Evolutionary conservation across 106 monocot species (phyloP), one percentile per base, ranked within the genome.

Genomic region (Hemerocallis citrina): DNA sequence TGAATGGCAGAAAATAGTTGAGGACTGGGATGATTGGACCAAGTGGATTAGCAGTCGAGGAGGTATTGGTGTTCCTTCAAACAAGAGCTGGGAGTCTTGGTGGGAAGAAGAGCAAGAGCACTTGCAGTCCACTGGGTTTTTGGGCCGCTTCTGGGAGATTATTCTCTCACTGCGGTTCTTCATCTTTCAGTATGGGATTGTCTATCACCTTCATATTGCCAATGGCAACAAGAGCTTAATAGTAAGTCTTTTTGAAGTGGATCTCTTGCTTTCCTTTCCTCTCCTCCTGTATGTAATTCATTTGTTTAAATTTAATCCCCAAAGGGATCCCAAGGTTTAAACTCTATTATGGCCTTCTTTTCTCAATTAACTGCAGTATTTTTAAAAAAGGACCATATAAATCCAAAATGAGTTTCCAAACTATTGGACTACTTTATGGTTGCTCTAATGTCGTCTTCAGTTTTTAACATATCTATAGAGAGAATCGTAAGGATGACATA

Each of bases 81-180:
- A 76, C 65, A 99, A 92, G 55, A 92, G 88, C 66, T 99, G 98
- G 98, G 98, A 99, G 32, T 92, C 92, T 0, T 99, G 98, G 98
- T 99, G 92, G 98, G 82, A 91, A 9, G 92, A 92, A 41, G 98
- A 98, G 34, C 98, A 98, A 60, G 98, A 98, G 33, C 98, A 98
- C 61, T 69, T 98, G 55, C 67, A 68, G 51, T 82, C 77, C 16
- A 88, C 98, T 6, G 85, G 92, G 21, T 64, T 88, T 20, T 33
- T 92, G 19, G 98, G 98, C 1, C 67, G 84, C 9, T 66, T 98
- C 54, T 92, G 87, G 85, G 98, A 98, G 74, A 84, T 92, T 29
- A 15, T 98, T 28, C 79, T 98, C 35, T 85, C 87, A 25, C 45
- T 98, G 21, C 78, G 98, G 3, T 98, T 98, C 75, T 79, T 92